These are phyloP conservation scores for Aechmea fasciata DNA, from an alignment of 176 grass and related monocot species.

Conservation along the genomic window DNA sequence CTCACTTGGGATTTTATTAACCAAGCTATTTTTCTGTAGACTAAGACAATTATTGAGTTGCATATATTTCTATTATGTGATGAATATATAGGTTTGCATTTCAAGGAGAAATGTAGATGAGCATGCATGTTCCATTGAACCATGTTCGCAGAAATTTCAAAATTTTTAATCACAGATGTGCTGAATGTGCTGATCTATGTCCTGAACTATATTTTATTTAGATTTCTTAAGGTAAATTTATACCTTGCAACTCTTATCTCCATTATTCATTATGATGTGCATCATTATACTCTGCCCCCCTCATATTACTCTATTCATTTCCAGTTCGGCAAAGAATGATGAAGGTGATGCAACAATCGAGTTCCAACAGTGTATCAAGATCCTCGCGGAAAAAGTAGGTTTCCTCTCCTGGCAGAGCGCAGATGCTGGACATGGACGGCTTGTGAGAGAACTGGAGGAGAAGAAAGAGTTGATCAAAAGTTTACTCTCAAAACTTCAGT, in stretches of 20 bases:
- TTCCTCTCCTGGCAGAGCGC: slow-evolving; percentile 43
- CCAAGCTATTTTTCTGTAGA: too few species aligned
- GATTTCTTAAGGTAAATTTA: not conserved
- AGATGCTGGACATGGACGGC: slow-evolving; percentile 41
- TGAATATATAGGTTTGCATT: not conserved
- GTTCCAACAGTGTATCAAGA: slow-evolving; percentile 86
- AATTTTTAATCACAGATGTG: not conserved
- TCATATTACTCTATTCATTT: slow-evolving; percentile 12
- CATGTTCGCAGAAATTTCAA: too few species aligned
- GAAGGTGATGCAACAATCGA: slow-evolving; percentile 62
- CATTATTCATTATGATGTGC: not conserved
- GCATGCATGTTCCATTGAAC: not conserved
- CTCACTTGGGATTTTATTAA: too few species aligned
- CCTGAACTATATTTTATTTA: not conserved
- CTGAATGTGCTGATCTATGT: not conserved
- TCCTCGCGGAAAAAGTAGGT: slow-evolving; percentile 68
- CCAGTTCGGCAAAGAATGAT: slow-evolving; percentile 70
- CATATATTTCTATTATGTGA: too few species aligned
- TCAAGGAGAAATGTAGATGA: not conserved
- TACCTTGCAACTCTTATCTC: not conserved
- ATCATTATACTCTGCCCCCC: not conserved
- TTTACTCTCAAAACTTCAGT: slow-evolving; percentile 72
- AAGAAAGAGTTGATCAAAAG: slow-evolving; percentile 57
- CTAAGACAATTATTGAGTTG: too few species aligned
- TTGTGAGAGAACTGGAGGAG: slow-evolving; percentile 69